Conservation (phyloP, 768 basidiomycete species). For the Chalciporus pseudorubinellus region DNA sequence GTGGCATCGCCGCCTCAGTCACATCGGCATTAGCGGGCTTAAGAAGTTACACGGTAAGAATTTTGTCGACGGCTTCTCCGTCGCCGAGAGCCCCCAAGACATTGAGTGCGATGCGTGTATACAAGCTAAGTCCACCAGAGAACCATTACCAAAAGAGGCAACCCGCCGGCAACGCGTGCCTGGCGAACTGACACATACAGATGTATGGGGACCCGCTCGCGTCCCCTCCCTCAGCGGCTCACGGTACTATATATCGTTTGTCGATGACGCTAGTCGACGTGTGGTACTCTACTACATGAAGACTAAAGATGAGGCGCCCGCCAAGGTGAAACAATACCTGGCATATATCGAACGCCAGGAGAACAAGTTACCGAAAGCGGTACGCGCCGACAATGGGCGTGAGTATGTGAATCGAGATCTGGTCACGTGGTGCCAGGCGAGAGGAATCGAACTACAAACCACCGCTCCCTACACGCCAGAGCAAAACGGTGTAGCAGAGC, state of each 20-base stretch:
- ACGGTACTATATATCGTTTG: conserved; percentile 25
- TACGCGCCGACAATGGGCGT: conserved; percentile 32
- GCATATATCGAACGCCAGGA: conserved; percentile 12
- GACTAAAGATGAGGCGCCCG: conserved; percentile 20
- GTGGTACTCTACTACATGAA: conserved; percentile 17
- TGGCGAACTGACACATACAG: conserved; percentile 13
- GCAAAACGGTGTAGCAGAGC: conserved; percentile 40
- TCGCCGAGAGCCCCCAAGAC: neutral
- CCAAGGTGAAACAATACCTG: conserved; percentile 16
- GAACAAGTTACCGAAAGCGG: neutral
- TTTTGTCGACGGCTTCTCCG: neutral
- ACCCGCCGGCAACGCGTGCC: neutral
- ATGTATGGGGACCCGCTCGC: conserved; percentile 26
- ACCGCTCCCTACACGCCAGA: conserved; percentile 37
- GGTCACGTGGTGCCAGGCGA: conserved; percentile 15
- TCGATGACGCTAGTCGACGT: conserved; percentile 13
- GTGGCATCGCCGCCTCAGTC: neutral
- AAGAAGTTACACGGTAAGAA: neutral
- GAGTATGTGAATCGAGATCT: conserved; percentile 30
- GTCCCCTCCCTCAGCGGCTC: conserved; percentile 14
- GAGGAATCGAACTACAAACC: conserved; percentile 32
- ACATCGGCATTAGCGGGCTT: neutral
- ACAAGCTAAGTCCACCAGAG: neutral
- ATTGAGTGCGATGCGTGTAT: conserved; percentile 1
- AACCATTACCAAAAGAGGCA: neutral